These are phyloP conservation scores for Fusarium newnesense DNA, from an alignment of 2,329 filamentous ascomycete species.

Conservation along the genomic window DNA sequence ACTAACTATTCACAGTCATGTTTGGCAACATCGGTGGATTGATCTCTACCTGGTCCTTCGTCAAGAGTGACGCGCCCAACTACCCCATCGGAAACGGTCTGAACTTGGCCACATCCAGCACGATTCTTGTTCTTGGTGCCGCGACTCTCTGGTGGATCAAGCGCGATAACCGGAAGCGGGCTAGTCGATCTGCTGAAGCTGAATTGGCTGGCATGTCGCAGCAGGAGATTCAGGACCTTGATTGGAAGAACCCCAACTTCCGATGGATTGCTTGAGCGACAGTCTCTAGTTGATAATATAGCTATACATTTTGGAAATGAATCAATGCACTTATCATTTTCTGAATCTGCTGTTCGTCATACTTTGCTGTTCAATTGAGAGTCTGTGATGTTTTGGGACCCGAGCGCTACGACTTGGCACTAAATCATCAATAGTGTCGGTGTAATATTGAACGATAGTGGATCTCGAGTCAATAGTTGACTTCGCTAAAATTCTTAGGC, in stretches of 20 bases:
- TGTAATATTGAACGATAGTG: background rate
- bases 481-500: background rate
- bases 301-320: background rate
- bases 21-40: slow-evolving; percentile 76
- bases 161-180: slow-evolving; percentile 63
- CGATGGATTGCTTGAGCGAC: slow-evolving; percentile 56
- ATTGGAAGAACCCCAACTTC: slow-evolving; percentile 75
- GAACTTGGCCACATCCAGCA: slow-evolving; percentile 68
- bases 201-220: slow-evolving; percentile 64
- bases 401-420: background rate
- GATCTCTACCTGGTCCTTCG: slow-evolving; percentile 71
- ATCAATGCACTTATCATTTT: background rate
- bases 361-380: no score
- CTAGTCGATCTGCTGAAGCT: slow-evolving; percentile 43
- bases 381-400: background rate
- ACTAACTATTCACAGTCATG: slow-evolving; percentile 60
- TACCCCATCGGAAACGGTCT: slow-evolving; percentile 77
- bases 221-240: slow-evolving; percentile 67
- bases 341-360: rapidly evolving
- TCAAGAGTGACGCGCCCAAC: slow-evolving; percentile 70
- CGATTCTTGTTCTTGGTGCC: slow-evolving; percentile 59
- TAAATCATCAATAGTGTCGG: background rate
- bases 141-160: slow-evolving; percentile 69
- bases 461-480: background rate
- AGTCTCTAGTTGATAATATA: background rate